These are phyloP conservation scores for Plenodomus lindquistii DNA, from an alignment of 2,329 filamentous ascomycete species.

Conservation along the genomic window DNA sequence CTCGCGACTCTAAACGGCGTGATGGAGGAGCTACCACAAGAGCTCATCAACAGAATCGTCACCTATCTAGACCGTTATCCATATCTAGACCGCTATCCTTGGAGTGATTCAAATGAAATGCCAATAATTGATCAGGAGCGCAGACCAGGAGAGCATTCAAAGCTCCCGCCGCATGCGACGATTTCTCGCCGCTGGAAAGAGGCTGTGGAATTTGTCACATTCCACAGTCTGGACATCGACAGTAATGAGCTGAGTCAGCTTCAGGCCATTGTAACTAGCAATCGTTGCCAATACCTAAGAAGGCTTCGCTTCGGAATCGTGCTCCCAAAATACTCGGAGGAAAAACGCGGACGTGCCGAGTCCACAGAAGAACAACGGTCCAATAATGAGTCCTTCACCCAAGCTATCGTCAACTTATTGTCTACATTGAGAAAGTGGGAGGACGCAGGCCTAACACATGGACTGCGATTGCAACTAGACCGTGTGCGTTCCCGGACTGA, in stretches of 20 bases:
- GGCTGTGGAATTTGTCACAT: slow-evolving; percentile 5
- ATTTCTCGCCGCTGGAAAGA: slow-evolving; percentile 6
- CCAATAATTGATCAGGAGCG: background rate
- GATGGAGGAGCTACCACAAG: slow-evolving; percentile 1
- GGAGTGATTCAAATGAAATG: too few species aligned
- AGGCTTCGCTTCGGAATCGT: background rate
- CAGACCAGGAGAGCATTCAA: background rate
- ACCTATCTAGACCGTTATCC: slow-evolving; percentile 3
- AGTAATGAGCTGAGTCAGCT: slow-evolving; percentile 4
- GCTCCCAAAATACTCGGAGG: slow-evolving; percentile 5
- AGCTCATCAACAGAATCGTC: slow-evolving; percentile 3
- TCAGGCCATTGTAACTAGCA: slow-evolving; percentile 1
- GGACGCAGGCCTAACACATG: background rate
- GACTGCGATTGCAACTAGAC: background rate
- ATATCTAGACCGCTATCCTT: background rate
- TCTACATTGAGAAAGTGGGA: slow-evolving; percentile 4
- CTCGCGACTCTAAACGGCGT: background rate
- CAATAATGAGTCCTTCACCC: slow-evolving; percentile 1
- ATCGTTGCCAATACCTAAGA: slow-evolving; percentile 2
- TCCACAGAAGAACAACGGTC: slow-evolving; percentile 1
- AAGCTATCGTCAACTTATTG: background rate
- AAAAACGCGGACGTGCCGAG: background rate
- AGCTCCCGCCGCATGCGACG: slow-evolving; percentile 2
- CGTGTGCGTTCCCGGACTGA: background rate
- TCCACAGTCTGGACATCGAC: background rate